A percentile compares a stretch with the other conserved stretches of the same genome.
These are phyloP conservation scores for Clausena lansium DNA, from an alignment of 345 rosid species.

Conservation along the genomic window DNA sequence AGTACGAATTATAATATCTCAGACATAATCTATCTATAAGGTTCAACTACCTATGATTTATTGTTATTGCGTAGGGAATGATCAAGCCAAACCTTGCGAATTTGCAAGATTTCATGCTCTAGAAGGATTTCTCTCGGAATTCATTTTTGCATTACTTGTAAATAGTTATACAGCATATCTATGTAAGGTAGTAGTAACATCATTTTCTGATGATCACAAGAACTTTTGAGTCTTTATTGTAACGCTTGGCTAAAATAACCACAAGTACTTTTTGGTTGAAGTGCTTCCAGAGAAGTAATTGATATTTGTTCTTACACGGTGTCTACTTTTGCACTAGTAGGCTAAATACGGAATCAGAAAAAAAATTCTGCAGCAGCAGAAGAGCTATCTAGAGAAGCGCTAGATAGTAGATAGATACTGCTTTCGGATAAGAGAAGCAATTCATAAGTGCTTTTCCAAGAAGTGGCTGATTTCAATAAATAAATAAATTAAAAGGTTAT, in stretches of 20 bases:
- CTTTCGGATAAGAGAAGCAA: background rate
- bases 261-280: background rate
- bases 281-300: background rate
- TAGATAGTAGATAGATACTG: background rate
- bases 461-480: too few relatives aligned
- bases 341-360: too few relatives aligned
- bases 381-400: background rate
- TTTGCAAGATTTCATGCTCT: background rate
- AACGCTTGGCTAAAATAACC: background rate
- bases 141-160: too few relatives aligned
- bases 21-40: background rate
- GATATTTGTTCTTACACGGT: background rate
- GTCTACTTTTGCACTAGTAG: background rate
- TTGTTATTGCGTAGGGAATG: background rate
- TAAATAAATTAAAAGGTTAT: background rate
- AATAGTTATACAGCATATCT: too few relatives aligned
- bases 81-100: background rate
- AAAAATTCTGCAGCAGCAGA: background rate
- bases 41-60: background rate
- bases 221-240: background rate
- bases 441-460: background rate
- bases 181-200: background rate
- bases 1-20: background rate
- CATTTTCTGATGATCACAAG: background rate
- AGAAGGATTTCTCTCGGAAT: background rate